Evolutionary conservation across 768 basidiomycete species (phyloP).

Genomic region (Suillus subaureus): DNA sequence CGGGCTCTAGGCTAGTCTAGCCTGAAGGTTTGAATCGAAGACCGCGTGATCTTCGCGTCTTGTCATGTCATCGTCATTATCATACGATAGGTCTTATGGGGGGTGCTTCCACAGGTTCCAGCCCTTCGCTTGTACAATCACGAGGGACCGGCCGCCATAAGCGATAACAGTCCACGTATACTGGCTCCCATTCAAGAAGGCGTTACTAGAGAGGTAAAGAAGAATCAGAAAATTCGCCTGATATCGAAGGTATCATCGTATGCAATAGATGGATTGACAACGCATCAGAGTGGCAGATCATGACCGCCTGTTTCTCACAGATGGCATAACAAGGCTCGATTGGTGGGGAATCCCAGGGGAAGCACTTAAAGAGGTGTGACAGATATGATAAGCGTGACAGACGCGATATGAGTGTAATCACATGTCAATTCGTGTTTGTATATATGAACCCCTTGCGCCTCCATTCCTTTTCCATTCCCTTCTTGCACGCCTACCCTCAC

Average conservation of each 20-base stretch:
- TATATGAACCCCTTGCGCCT: conserved; percentile 13
- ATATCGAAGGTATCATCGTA: background rate
- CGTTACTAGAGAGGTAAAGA: background rate
- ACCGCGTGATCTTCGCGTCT: background rate
- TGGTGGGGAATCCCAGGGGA: background rate
- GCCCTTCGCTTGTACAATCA: background rate
- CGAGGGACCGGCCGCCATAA: background rate
- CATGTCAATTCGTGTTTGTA: conserved; percentile 7
- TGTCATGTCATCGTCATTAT: background rate
- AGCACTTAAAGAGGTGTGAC: background rate
- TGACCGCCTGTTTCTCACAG: background rate
- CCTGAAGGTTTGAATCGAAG: background rate
- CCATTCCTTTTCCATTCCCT: background rate
- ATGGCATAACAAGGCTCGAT: background rate
- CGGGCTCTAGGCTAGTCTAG: background rate
- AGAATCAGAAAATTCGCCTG: background rate
- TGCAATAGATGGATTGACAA: background rate
- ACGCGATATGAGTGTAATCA: background rate
- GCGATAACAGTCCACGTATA: background rate
- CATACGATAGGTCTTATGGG: background rate
- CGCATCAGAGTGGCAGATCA: background rate
- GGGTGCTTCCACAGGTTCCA: background rate
- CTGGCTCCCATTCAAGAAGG: background rate
- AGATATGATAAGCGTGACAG: conserved; percentile 1
- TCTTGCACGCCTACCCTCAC: background rate